Base-by-base conservation (phyloP, 345 rosid species). In the Jatropha curcas region DNA sequence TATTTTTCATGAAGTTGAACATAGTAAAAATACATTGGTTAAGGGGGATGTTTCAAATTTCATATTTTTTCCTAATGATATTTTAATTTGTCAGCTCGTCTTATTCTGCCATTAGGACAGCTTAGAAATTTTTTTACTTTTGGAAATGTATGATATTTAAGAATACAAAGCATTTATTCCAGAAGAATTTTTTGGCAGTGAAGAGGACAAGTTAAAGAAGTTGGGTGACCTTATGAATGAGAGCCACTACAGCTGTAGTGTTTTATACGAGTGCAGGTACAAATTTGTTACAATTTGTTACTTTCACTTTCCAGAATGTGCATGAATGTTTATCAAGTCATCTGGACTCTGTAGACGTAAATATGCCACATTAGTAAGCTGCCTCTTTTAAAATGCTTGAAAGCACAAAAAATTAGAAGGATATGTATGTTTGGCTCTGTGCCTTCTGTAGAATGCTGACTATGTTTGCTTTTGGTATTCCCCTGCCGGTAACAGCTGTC, bases 241-340 rank as follows among this genome's bases (percentile, higher is more conserved):
- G 7, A 92, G 99, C 89, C 99, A 95, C 79, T 43, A 86, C 84
- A 92, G 98, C 81, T 92, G 99, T 65, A 91, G 99, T 43, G 87
- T 91, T 72, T 80, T 88, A 52, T 95, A 91, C 9, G 97, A 95
- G 76, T 95, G 99, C 98, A 95, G 99, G 98, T 92, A 85, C 56
- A 39, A 22, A 62, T 62, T 16, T 5, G 19, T 57, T 10, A 7
- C 25, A 22, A 62, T 62, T 16, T 5, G 19, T 57, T 10, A 7
- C 25, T 2, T 39, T 53, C 11, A 31, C 13, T 22, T 64, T 67
- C 68, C 28, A 20, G 16, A 63, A 69, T 4, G 17, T 70, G 13
- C 31, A 34, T 5, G 33, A 48, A 48, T 12, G 17, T 25, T 9
- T 31, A 46, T 13, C 39, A 2, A 10, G 19, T 33, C 52, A 19